Evolutionary conservation across 495 filamentous ascomycete genomes (phyloP).

Genomic region (Hyaloscypha variabilis): DNA sequence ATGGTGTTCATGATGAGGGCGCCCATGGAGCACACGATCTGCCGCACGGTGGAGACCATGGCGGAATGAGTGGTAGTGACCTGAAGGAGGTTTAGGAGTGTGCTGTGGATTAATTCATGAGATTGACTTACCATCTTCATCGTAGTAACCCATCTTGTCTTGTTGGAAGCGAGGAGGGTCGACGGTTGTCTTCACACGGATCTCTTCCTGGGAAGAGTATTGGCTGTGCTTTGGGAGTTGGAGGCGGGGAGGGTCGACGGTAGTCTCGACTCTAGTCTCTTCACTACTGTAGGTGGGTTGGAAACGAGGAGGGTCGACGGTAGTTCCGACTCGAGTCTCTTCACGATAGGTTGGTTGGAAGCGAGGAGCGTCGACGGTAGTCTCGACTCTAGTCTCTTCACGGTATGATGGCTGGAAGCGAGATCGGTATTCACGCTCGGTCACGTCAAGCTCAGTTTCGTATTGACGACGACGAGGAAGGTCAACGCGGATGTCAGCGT

Average conservation of each 20-base stretch:
- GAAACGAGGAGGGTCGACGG: constrained; percentile 40
- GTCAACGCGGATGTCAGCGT: constrained; percentile 33
- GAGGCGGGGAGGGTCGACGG: constrained; percentile 50
- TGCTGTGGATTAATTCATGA: constrained; percentile 10
- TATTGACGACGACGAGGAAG: constrained; percentile 37
- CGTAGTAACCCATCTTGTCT: constrained; percentile 95
- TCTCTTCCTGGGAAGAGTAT: constrained; percentile 20
- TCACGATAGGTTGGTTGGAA: constrained; percentile 34
- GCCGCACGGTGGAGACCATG: constrained; percentile 82
- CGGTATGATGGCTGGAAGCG: constrained; percentile 72
- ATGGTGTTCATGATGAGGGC: constrained; percentile 53
- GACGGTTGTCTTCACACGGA: constrained; percentile 48
- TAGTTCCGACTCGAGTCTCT: constrained; percentile 54
- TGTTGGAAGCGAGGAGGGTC: constrained; percentile 46
- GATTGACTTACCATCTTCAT: constrained; percentile 71
- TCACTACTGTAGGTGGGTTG: constrained; percentile 17
- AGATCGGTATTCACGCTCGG: constrained; percentile 84
- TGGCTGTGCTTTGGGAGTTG: constrained; percentile 24
- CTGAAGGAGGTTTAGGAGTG: constrained; percentile 44
- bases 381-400: constrained; percentile 54
- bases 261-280: constrained; percentile 30
- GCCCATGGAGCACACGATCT: constrained; percentile 49
- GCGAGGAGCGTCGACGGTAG: constrained; percentile 45
- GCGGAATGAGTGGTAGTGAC: constrained; percentile 93
- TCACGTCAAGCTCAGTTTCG: constrained; percentile 72